Percentiles rank a stretch among this genome's conserved stretches.
Conservation (phyloP, 2,329 filamentous ascomycete species). For the Fusarium goolgardi region DNA sequence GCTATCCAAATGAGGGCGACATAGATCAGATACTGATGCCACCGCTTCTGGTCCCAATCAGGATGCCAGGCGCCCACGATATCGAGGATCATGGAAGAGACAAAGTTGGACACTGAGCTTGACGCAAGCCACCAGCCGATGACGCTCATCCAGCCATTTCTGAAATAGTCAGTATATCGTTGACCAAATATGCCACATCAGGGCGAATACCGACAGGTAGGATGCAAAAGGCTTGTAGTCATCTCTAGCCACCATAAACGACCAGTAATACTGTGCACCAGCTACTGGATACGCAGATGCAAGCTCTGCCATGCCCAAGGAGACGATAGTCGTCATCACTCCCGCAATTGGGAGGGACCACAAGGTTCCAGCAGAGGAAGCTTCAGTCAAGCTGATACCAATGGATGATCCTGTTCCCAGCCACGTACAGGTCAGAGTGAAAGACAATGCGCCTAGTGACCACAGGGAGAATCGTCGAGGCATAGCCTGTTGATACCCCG, state of each 20-base stretch:
- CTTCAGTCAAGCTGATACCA: slow-evolving; percentile 46
- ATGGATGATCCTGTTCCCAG: slow-evolving; percentile 47
- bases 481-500: slow-evolving; percentile 49
- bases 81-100: slow-evolving; percentile 39
- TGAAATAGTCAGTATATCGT: fast-evolving
- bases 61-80: slow-evolving; percentile 52
- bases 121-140: slow-evolving; percentile 41
- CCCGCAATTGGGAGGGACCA: slow-evolving; percentile 47
- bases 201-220: slow-evolving; percentile 26
- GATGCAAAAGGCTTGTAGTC: slow-evolving; percentile 45
- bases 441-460: slow-evolving; percentile 46
- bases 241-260: slow-evolving; percentile 40
- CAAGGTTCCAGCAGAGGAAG: slow-evolving; percentile 42
- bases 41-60: slow-evolving; percentile 65
- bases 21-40: slow-evolving; percentile 78
- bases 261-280: slow-evolving; percentile 48
- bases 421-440: slow-evolving; percentile 50
- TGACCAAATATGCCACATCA: fast-evolving
- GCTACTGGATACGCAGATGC: slow-evolving; percentile 46
- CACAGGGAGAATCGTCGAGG: slow-evolving; percentile 48
- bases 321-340: slow-evolving; percentile 45
- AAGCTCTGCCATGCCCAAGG: slow-evolving; percentile 46
- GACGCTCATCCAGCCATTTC: slow-evolving; percentile 40
- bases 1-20: slow-evolving; percentile 68
- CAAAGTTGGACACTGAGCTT: slow-evolving; percentile 41